Evolutionary conservation across 139 green algal species (phyloP).

Genomic region (Auxenochlorella pyrenoidosa): DNA sequence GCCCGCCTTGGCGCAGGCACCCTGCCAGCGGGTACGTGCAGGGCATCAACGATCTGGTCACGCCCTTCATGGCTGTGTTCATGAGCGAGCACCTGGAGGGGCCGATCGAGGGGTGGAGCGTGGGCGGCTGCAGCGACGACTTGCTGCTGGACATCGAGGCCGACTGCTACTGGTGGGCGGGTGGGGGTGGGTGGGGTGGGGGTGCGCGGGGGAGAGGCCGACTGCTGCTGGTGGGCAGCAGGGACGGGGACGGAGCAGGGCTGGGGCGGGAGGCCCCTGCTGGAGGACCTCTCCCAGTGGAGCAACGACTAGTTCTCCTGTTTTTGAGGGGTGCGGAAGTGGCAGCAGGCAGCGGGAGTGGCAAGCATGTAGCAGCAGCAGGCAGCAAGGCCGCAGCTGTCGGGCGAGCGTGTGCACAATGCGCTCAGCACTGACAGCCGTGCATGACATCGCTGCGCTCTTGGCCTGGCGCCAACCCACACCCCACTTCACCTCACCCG

Average conservation of each 20-base stretch:
- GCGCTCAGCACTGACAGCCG: background rate
- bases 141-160: constrained; percentile 87
- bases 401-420: no score
- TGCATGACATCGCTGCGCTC: background rate
- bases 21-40: constrained; percentile 95
- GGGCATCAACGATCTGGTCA: constrained; percentile 98
- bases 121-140: constrained; percentile 66
- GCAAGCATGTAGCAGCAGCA: no score
- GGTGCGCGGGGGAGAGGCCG: background rate
- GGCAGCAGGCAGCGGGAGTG: no score
- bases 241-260: no score
- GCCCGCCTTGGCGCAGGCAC: constrained; percentile 67
- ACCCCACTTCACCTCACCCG: no score
- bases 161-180: constrained; percentile 95
- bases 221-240: no score
- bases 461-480: no score
- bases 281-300: no score
- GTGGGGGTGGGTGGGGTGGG: no score
- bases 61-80: constrained; percentile 95
- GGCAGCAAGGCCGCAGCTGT: no score
- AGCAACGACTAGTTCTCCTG: no score
- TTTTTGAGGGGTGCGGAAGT: no score
- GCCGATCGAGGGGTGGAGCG: constrained; percentile 70
- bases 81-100: constrained; percentile 78
- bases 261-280: background rate